Base-by-base conservation (phyloP, 1,284 basidiomycete species). In the Tilletia indica region DNA sequence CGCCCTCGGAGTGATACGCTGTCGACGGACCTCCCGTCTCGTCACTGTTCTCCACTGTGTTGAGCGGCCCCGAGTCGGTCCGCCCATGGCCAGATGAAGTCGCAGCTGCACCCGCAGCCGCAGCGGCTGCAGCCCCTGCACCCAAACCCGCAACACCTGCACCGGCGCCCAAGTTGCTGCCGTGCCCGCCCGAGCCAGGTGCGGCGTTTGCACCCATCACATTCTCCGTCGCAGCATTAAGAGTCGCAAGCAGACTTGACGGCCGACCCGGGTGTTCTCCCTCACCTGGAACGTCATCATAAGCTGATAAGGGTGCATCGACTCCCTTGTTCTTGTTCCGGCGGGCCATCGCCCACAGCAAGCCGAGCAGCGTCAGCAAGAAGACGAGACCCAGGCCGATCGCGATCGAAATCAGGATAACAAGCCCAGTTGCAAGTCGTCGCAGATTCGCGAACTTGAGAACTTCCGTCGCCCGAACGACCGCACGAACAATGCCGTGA, bases 351-450 rank as follows among this genome's bases (percentile, higher is more conserved):
- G 93, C 91, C 90, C 93, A 93, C 56, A 98, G 86, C 64, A 98
- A 91, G 66, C 93, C 93, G 72, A 94, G 87, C 48, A 97, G 86
- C 16, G 93, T 91, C 31, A 97, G 88, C 0, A 98, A 86, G 86
- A 99, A 94, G 69, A 99, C 93, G 34, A 98, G 90, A 36, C 94
- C 96, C 11, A 95, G 93, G 3, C 93, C 91, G 75, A 98, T 97
- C 39, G 95, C 96, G 78, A 99, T 97, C 4, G 94, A 96, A 78
- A 99, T 95, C 51, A 98, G 88, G 74, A 99, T 97, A 70, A 99
- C 93, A 49, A 98, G 88, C 2, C 95, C 97, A 34, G 90, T 90
- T 0, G 94, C 93, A 68, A 97, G 72, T 14, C 72, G 77, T 58
- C 77, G 78, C 67, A 80, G 70, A 69, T 80, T 80, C 34, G 78